Evolutionary conservation across 1,139 yeast genomes (phyloP).

Genomic region (Pichia terricola): DNA sequence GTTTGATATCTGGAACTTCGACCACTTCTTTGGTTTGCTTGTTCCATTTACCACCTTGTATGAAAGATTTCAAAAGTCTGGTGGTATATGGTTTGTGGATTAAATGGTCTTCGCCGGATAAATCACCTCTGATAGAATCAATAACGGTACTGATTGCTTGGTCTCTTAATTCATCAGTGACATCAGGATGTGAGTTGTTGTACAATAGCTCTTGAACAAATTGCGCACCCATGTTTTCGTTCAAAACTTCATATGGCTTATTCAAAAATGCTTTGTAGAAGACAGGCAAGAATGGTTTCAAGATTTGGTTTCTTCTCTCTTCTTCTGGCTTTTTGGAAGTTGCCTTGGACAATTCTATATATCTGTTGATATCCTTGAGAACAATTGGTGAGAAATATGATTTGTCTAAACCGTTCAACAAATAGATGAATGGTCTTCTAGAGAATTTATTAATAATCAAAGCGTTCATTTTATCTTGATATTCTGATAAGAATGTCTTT

Average conservation of each 20-base stretch:
- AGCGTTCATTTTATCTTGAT: conserved; percentile 48
- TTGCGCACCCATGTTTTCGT: conserved; percentile 75
- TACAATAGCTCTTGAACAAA: conserved; percentile 67
- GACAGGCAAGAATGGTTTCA: conserved; percentile 55
- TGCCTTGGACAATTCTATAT: conserved; percentile 55
- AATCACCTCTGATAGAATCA: conserved; percentile 57
- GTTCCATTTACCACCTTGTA: conserved; percentile 79
- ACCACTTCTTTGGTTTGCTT: conserved; percentile 45
- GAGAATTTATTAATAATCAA: conserved; percentile 66
- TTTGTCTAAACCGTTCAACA: conserved; percentile 71
- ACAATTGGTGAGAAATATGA: conserved; percentile 71
- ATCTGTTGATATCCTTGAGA: conserved; percentile 48
- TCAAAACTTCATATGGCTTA: conserved; percentile 40
- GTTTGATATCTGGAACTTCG: conserved; percentile 33
- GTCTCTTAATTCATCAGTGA: conserved; percentile 40
- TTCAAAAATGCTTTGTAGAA: conserved; percentile 48
- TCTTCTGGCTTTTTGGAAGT: conserved; percentile 83
- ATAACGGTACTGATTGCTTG: conserved; percentile 47
- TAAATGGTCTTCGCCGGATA: conserved; percentile 57
- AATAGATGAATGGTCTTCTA: conserved; percentile 80
- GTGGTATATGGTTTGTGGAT: conserved; percentile 66
- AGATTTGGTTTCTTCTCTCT: conserved; percentile 63
- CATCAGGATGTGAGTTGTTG: conserved; percentile 36
- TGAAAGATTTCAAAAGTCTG: conserved; percentile 67
- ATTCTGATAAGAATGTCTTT: conserved; percentile 60